Percentiles rank a stretch among this genome's conserved stretches.
Evolutionary conservation across 805 yeast species (phyloP).

Genomic region (Metschnikowia amazonensis): DNA sequence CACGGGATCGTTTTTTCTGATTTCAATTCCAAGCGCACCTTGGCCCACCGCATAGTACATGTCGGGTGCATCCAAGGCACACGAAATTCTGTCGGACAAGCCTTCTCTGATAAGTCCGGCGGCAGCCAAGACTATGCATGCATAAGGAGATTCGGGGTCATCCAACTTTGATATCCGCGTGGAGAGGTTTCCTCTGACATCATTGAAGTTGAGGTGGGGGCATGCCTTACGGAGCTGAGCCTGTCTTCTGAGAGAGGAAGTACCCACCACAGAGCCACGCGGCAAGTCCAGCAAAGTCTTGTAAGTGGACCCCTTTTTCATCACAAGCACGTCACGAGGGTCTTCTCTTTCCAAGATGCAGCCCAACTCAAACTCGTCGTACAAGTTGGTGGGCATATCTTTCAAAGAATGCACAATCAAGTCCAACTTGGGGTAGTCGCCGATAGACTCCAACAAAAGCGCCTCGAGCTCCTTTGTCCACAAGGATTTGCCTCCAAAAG

Average conservation of each 20-base stretch:
- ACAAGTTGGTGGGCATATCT: conserved; percentile 87
- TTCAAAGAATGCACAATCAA: conserved; percentile 90
- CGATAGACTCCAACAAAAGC: conserved; percentile 59
- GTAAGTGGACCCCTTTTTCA: conserved; percentile 64
- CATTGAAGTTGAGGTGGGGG: conserved; percentile 75
- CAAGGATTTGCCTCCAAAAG: conserved; percentile 92
- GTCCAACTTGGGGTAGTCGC: conserved; percentile 66
- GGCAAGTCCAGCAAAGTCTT: conserved; percentile 72
- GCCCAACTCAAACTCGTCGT: conserved; percentile 86
- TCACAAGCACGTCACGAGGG: conserved; percentile 87
- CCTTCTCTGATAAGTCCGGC: conserved; percentile 84
- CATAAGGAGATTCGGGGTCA: conserved; percentile 55
- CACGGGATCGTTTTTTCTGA: conserved; percentile 61
- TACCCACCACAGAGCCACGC: conserved; percentile 82
- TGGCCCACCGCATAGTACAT: conserved; percentile 99
- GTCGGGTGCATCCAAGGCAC: conserved; percentile 63
- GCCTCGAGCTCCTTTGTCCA: conserved; percentile 97
- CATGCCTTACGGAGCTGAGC: conserved; percentile 80
- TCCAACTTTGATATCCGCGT: conserved; percentile 84
- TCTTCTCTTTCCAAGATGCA: conserved; percentile 84
- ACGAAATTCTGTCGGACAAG: conserved; percentile 71
- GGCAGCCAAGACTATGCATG: conserved; percentile 82
- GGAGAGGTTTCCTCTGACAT: conserved; percentile 74
- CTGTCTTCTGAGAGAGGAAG: conserved; percentile 89
- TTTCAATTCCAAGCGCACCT: conserved; percentile 94